These are phyloP conservation scores for Phytophthora podocarpi DNA, from an alignment of 352 stramenopile species.

Conservation along the genomic window DNA sequence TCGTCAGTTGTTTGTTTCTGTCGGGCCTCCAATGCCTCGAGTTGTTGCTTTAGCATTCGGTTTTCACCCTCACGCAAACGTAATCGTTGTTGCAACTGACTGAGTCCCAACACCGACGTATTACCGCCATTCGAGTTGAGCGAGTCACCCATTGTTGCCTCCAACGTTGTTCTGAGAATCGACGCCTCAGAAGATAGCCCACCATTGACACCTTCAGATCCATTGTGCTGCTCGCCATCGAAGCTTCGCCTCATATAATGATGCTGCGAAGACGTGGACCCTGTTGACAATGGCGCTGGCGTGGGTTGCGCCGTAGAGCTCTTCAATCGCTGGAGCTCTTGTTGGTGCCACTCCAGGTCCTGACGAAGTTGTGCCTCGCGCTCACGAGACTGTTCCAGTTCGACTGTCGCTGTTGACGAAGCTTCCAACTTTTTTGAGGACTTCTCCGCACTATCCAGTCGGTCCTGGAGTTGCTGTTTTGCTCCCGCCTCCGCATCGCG, in stretches of 20 bases:
- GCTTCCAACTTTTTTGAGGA: constrained; percentile 15
- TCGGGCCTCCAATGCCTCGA: constrained; percentile 62
- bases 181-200: constrained; percentile 50
- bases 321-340: constrained; percentile 60
- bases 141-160: constrained; percentile 40
- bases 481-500: constrained; percentile 41
- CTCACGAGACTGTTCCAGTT: constrained; percentile 49
- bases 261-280: constrained; percentile 29
- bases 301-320: constrained; percentile 2
- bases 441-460: constrained; percentile 25
- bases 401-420: constrained; percentile 12
- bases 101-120: constrained; percentile 72
- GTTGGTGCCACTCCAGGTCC: constrained; percentile 66
- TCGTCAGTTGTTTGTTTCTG: constrained; percentile 76
- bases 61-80: constrained; percentile 80
- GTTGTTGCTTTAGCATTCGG: constrained; percentile 71
- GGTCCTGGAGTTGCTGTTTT: constrained; percentile 43
- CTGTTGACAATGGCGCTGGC: constrained; percentile 24
- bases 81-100: constrained; percentile 76
- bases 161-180: constrained; percentile 65
- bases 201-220: constrained; percentile 2
- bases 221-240: constrained; percentile 22
- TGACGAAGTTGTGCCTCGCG: constrained; percentile 56
- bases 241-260: constrained; percentile 20
- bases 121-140: constrained; percentile 31